Base-by-base conservation (phyloP, 176 grass and related monocot genomes). In the Musa itinerans region DNA sequence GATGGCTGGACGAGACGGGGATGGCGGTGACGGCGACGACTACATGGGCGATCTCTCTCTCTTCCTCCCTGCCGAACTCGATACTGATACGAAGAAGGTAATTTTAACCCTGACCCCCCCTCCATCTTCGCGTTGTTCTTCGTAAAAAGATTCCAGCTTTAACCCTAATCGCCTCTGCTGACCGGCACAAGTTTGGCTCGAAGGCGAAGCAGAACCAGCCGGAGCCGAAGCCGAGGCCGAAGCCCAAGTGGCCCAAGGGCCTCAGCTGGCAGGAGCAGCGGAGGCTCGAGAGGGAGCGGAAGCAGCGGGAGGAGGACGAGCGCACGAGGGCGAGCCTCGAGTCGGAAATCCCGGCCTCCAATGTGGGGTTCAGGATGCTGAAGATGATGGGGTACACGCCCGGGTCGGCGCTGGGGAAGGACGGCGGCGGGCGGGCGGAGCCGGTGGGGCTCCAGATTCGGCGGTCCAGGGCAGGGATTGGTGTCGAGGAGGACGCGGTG, bases 281-380 rank as follows among this genome's bases (percentile, higher is more conserved):
- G 58, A 77, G 78, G 72, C 13, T 85, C 63, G 90, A 98, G 24
- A 80, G 84, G 11, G 84, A 83, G 20, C 54, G 82, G 66, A 93
- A 70, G 83, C 88, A 86, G 79, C 80, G 63, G 48, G 90, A 94
- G 78, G 90, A 99, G 86, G 95, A 99, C 26, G 88, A 88, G 11
- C 54, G 59, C 20, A 99, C 90, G 2, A 89, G 81, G 72, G 58
- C 82, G 15, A 80, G 80, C 17, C 85, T 94, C 50, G 58, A 86
- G 58, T 83, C 82, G 78, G 86, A 84, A 54, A 99, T 99, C 50
- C 90, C 90, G 16, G 90, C 89, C 69, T 87, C 82, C 80, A 99
- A 91, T 78, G 84, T 99, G 14, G 88, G 95, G n/a, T 98, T 98
- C 78, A 91, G 74, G 88, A 78, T 98, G 75, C 51, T 98, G 70